A percentile compares a stretch with the other conserved stretches of the same genome.
These are phyloP conservation scores for Botrytis squamosa DNA, from an alignment of 2,329 filamentous ascomycete species.

Conservation along the genomic window DNA sequence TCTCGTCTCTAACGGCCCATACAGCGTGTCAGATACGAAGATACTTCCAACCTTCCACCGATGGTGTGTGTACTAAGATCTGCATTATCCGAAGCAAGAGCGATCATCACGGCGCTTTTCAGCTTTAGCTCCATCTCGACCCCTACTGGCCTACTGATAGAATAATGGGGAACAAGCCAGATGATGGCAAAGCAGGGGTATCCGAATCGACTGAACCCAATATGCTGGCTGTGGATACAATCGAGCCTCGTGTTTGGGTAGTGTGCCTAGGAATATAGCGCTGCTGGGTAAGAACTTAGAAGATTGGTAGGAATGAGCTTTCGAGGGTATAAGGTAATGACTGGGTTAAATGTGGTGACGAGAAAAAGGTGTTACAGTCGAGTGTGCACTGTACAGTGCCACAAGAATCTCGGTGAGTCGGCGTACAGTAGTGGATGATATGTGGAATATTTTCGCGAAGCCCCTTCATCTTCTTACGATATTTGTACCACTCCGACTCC, in stretches of 20 bases:
- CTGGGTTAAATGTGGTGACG: neutral
- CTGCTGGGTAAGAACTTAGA: neutral
- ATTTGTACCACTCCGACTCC: neutral
- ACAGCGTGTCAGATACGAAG: conserved; percentile 34
- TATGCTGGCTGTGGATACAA: conserved; percentile 30
- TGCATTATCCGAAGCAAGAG: conserved; percentile 36
- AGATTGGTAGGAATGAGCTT: neutral
- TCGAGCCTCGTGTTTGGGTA: conserved; percentile 24
- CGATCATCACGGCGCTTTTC: conserved; percentile 38
- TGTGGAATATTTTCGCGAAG: neutral
- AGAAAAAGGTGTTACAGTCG: neutral
- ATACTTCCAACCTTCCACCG: conserved; percentile 13
- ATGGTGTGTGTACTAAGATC: conserved; percentile 26
- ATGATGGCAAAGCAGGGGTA: conserved; percentile 28
- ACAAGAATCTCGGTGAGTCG: neutral
- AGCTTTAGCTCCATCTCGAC: conserved; percentile 29
- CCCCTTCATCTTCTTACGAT: conserved; percentile 15
- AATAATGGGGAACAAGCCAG: conserved; percentile 29
- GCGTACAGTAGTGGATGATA: conserved; percentile 2
- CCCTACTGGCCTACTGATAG: conserved; percentile 14
- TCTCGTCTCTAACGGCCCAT: neutral
- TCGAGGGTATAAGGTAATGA: neutral
- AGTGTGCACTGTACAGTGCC: neutral
- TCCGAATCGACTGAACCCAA: conserved; percentile 33
- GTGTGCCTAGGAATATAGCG: conserved; percentile 30